Evolutionary conservation across 2,329 filamentous ascomycete genomes (phyloP).

Genomic region (Pseudovirgaria hyperparasitica): DNA sequence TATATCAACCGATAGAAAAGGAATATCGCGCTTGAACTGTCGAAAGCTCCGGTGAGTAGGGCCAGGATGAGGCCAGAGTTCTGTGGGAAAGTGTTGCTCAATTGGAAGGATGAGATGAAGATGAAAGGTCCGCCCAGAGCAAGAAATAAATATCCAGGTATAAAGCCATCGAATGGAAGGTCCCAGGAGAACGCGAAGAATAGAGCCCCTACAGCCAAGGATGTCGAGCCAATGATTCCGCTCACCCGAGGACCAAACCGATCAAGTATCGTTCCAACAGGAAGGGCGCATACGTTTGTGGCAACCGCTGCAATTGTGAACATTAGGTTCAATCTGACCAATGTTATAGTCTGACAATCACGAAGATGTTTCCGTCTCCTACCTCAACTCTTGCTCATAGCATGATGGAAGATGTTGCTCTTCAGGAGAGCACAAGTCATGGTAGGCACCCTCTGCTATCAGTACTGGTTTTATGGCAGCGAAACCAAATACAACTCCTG

Average conservation of each 20-base stretch:
- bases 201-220: constrained; percentile 56
- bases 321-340: constrained; percentile 69
- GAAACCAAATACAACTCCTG: constrained; percentile 26
- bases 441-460: constrained; percentile 23
- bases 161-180: constrained; percentile 56
- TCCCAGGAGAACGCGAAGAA: constrained; percentile 56
- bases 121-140: constrained; percentile 37
- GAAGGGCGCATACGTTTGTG: constrained; percentile 76
- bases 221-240: constrained; percentile 56
- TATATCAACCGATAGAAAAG: constrained; percentile 35
- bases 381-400: constrained; percentile 27
- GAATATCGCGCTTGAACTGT: constrained; percentile 36
- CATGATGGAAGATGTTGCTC: constrained; percentile 20
- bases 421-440: constrained; percentile 20
- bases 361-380: constrained; percentile 40
- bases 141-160: constrained; percentile 36
- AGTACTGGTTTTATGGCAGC: constrained; percentile 28
- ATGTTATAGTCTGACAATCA: constrained; percentile 50
- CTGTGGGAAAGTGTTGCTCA: constrained; percentile 38
- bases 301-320: constrained; percentile 81
- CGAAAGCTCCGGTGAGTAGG: constrained; percentile 38
- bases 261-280: constrained; percentile 76
- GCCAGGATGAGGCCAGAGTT: constrained; percentile 37
- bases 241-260: constrained; percentile 67
- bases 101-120: constrained; percentile 39